Evolutionary conservation across 139 green algal genomes (phyloP).

Genomic region (Chlamydomonas urium): DNA sequence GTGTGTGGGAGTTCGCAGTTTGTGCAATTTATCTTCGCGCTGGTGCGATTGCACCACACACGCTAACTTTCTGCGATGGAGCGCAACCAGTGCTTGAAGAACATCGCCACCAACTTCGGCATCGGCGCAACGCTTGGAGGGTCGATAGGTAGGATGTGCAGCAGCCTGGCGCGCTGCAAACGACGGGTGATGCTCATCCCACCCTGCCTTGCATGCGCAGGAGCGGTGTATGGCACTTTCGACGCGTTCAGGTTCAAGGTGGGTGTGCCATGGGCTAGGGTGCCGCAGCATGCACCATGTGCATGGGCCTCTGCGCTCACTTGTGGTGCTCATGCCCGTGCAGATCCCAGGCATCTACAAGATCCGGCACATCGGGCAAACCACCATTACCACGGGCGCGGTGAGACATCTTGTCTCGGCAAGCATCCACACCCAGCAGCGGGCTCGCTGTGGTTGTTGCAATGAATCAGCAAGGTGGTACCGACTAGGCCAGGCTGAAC

Average conservation of each 20-base stretch:
- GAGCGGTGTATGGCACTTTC: conserved; percentile 31
- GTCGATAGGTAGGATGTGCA: conserved; percentile 29
- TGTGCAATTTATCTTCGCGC: not conserved
- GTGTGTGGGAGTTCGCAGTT: no score
- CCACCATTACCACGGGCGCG: conserved; percentile 31
- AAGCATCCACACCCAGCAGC: no score
- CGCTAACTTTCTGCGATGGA: not conserved
- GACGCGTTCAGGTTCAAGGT: conserved; percentile 37
- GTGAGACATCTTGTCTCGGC: no score
- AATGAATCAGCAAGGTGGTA: no score
- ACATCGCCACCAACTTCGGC: conserved; percentile 41
- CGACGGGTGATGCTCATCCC: no score
- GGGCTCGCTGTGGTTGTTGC: not conserved
- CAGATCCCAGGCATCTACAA: conserved; percentile 37
- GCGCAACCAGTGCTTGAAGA: conserved; percentile 17
- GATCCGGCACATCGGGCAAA: conserved; percentile 39
- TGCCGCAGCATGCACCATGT: no score
- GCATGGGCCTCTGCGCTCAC: no score
- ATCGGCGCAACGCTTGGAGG: conserved; percentile 26
- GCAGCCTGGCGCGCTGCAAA: no score
- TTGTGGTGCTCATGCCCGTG: no score
- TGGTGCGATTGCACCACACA: not conserved
- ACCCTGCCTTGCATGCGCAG: conserved; percentile 22
- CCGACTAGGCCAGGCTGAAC: no score
- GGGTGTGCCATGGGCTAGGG: no score